phyloP scores from a whole-genome alignment of 2,329 filamentous ascomycete species.

The Monosporascus sp. region DNA sequence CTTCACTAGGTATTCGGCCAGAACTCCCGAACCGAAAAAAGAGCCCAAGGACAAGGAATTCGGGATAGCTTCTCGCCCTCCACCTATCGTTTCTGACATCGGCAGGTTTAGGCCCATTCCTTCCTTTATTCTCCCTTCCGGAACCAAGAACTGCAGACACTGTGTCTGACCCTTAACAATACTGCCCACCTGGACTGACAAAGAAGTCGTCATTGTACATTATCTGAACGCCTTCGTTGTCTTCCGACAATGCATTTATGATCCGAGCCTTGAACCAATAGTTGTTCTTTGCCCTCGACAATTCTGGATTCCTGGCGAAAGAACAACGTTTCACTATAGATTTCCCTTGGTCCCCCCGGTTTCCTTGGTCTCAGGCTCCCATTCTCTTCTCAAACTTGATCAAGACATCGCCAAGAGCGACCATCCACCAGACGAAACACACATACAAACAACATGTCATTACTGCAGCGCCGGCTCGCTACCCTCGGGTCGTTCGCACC shows the following conservation, averaged over 20 bases:
- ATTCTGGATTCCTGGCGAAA: slow-evolving; percentile 14
- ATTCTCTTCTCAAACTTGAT: slow-evolving; percentile 6
- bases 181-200: slow-evolving; percentile 8
- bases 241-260: slow-evolving; percentile 25
- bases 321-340: slow-evolving; percentile 18
- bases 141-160: neutral
- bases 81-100: neutral
- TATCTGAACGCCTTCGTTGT: slow-evolving; percentile 10
- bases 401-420: slow-evolving; percentile 2
- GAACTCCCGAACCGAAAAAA: slow-evolving; percentile 5
- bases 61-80: neutral
- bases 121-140: neutral
- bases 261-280: slow-evolving; percentile 9
- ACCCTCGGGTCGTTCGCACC: slow-evolving; percentile 22
- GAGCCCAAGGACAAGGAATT: slow-evolving; percentile 7
- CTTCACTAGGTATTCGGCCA: slow-evolving; percentile 8
- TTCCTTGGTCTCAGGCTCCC: slow-evolving; percentile 4
- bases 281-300: slow-evolving; percentile 18
- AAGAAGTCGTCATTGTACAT: slow-evolving; percentile 9
- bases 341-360: slow-evolving; percentile 14
- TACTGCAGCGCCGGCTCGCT: slow-evolving; percentile 29
- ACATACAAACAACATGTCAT: slow-evolving; percentile 20
- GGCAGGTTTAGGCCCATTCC: neutral
- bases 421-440: slow-evolving; percentile 2
- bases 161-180: slow-evolving; percentile 2